Evolutionary conservation across 352 stramenopile species (phyloP).

Genomic region (Pythium myriotylum): DNA sequence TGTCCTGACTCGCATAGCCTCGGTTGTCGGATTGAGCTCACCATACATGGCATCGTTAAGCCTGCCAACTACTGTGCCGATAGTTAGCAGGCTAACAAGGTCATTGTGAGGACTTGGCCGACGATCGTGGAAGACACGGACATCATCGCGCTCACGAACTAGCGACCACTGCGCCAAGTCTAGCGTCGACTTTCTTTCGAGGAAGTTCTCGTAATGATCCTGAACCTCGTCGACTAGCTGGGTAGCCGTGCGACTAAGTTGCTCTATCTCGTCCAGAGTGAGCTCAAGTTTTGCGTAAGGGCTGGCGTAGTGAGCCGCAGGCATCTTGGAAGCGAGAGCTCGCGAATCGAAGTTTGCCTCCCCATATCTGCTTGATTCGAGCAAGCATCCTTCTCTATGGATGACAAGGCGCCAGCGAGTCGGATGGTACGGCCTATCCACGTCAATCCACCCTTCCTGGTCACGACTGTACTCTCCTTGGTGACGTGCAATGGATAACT

Average conservation of each 20-base stretch:
- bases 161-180: slow-evolving; percentile 43
- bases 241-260: slow-evolving; percentile 43
- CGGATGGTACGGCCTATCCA: too few relatives aligned
- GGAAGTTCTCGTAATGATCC: slow-evolving; percentile 44
- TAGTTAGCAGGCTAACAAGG: slow-evolving; percentile 14
- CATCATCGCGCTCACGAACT: slow-evolving; percentile 40
- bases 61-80: slow-evolving; percentile 43
- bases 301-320: slow-evolving; percentile 32
- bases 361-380: too few relatives aligned
- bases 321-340: neutral
- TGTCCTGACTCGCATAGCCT: slow-evolving; percentile 55
- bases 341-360: too few relatives aligned
- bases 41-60: slow-evolving; percentile 68
- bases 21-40: slow-evolving; percentile 34
- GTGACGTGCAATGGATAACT: too few relatives aligned
- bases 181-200: slow-evolving; percentile 33
- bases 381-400: too few relatives aligned
- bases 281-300: slow-evolving; percentile 50
- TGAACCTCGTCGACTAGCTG: slow-evolving; percentile 47
- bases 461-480: too few relatives aligned
- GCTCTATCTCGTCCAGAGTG: slow-evolving; percentile 43
- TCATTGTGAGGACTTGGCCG: neutral
- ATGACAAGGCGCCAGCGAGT: too few relatives aligned
- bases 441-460: too few relatives aligned
- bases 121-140: slow-evolving; percentile 51